phyloP scores from a whole-genome alignment of 1,284 basidiomycete species.

The Mycocalia duriaeana region DNA sequence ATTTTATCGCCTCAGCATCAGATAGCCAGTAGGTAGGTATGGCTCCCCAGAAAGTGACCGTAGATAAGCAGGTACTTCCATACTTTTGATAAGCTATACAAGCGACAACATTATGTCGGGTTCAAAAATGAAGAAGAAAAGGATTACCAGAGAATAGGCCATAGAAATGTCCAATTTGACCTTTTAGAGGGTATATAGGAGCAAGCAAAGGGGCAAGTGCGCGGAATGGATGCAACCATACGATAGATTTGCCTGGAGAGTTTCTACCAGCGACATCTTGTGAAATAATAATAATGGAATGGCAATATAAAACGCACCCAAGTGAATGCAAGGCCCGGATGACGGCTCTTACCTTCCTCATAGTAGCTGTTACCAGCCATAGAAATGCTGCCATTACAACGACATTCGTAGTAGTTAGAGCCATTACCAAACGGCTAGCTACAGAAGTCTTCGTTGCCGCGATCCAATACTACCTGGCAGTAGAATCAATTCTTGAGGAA shows the following conservation, averaged over 20 bases:
- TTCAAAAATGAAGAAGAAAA: no score
- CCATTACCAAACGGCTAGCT: no score
- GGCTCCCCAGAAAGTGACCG: conserved; percentile 23
- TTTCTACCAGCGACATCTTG: conserved; percentile 2
- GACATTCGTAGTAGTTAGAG: not conserved
- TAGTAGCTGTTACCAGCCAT: not conserved
- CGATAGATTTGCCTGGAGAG: conserved; percentile 17
- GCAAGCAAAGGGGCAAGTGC: conserved; percentile 19
- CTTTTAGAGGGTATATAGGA: conserved; percentile 26
- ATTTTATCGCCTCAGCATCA: conserved; percentile 36
- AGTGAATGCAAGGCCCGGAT: not conserved
- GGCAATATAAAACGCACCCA: not conserved
- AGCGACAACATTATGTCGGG: not conserved
- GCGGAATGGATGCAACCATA: conserved; percentile 30
- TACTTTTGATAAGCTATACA: conserved; percentile 30
- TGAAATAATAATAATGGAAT: not conserved
- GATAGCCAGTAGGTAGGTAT: conserved; percentile 33
- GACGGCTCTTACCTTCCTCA: not conserved
- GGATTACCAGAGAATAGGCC: conserved; percentile 30
- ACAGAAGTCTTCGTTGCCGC: no score
- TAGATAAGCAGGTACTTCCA: conserved; percentile 32
- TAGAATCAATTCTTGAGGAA: not conserved
- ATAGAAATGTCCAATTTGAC: conserved; percentile 26
- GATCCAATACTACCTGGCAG: no score
- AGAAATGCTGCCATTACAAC: not conserved